Evolutionary conservation across 768 basidiomycete genomes (phyloP).

Genomic region (Boletellus ananiceps): DNA sequence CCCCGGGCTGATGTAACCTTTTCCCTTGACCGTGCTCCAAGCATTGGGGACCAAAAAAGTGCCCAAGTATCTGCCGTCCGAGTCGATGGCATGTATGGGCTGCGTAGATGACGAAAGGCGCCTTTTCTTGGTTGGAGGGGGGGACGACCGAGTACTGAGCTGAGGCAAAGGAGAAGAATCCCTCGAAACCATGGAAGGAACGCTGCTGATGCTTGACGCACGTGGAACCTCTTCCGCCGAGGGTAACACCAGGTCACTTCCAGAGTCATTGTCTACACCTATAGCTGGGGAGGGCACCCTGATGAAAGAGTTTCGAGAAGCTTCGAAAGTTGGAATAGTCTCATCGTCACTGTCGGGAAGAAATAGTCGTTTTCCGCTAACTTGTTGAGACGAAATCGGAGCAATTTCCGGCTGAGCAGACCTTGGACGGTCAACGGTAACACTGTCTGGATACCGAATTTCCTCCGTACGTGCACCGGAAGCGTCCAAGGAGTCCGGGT

Average conservation of each 20-base stretch:
- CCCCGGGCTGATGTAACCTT: conserved; percentile 61
- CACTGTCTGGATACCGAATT: conserved; percentile 7
- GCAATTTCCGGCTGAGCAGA: neutral
- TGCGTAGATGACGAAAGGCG: conserved; percentile 37
- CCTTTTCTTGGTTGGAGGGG: conserved; percentile 49
- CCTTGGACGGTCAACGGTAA: neutral
- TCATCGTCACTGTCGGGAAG: conserved; percentile 45
- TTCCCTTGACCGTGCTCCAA: conserved; percentile 75
- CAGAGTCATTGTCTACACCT: conserved; percentile 29
- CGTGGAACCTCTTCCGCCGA: conserved; percentile 32
- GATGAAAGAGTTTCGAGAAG: neutral
- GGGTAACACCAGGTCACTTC: conserved; percentile 34
- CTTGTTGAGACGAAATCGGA: conserved; percentile 9
- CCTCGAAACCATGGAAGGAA: conserved; percentile 30
- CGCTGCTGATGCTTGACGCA: conserved; percentile 39
- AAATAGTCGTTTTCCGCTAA: conserved; percentile 35
- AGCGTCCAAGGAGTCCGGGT: conserved; percentile 44
- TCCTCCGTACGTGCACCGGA: neutral
- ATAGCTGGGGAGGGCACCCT: conserved; percentile 28
- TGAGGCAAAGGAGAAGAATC: conserved; percentile 26
- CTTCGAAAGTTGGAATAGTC: conserved; percentile 19
- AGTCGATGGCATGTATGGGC: conserved; percentile 11
- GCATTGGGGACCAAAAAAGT: conserved; percentile 67
- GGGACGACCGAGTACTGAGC: conserved; percentile 7
- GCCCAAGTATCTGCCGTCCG: conserved; percentile 50